Conservation (phyloP, 352 stramenopile genomes). For the Phytophthora macrochlamydospora region DNA sequence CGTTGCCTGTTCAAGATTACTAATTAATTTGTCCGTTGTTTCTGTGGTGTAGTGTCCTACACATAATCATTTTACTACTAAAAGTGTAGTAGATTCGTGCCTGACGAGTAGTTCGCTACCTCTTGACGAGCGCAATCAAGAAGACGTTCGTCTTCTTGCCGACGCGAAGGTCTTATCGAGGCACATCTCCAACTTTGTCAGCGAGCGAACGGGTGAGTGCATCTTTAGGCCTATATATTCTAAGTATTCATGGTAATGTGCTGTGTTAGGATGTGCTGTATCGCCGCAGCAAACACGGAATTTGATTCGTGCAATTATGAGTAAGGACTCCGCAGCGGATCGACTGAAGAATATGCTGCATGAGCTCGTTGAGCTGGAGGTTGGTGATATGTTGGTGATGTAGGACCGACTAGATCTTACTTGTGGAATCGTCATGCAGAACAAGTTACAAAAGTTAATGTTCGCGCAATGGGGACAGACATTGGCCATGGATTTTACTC, state of each 20-base stretch:
- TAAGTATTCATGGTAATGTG: slow-evolving; percentile 4
- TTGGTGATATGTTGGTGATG: not conserved
- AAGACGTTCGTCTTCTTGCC: not conserved
- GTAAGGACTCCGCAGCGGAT: not conserved
- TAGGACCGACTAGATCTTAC: slow-evolving; percentile 3
- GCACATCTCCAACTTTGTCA: not conserved
- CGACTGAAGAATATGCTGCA: slow-evolving; percentile 4
- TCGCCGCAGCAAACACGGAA: not conserved
- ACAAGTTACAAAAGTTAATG: not conserved
- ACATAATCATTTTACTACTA: not conserved
- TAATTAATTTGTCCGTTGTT: not conserved
- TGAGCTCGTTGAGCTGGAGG: not conserved
- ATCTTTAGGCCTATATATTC: not conserved
- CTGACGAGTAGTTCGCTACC: not conserved
- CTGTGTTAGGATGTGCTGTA: not conserved
- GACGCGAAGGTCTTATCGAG: not conserved
- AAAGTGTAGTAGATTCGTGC: not conserved
- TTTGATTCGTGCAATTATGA: not conserved
- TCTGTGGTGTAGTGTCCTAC: not conserved
- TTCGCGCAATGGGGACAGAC: not conserved
- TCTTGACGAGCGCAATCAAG: not conserved
- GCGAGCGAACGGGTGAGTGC: not conserved
- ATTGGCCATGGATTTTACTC: slow-evolving; percentile 1
- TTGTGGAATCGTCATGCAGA: not conserved
- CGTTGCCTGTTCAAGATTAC: not conserved